Base-by-base conservation (phyloP, 2,329 filamentous ascomycete genomes). In the Aspergillus sp. region DNA sequence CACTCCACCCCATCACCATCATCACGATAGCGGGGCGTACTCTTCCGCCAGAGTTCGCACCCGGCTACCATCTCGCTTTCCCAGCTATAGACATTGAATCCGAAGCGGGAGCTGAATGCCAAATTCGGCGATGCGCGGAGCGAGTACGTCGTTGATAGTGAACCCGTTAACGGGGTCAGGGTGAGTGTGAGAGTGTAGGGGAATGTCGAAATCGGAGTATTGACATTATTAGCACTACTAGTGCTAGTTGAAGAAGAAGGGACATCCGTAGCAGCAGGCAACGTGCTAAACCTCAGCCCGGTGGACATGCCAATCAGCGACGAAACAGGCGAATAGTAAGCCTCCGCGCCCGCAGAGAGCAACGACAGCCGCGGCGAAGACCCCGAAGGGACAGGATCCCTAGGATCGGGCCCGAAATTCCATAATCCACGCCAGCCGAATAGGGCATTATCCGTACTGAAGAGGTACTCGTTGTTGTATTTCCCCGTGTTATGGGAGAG, bases 81-180 rank as follows among this genome's bases (percentile, higher is more conserved):
- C 80, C 97, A 99, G 74, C 92, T 97, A 78, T 97, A 98, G 53
- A 97, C 90, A 71, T 99, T 99, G 79, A 99, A 99, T 72, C 96
- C 92, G 79, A 98, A 94, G 53, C 90, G 88, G 21, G 92, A 96
- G 65, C 92, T 95, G 53, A 99, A 84, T 10, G 92, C 91, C 67
- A 96, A 86, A 69, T 92, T 87, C 36, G 86, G 86, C 3, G 92
- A 92, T 2, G 94, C 94, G 70, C 91, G 90, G 51, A 98, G 91
- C 0, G 95, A 91, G 74, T 99, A 99, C 15, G 88, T 96, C 38
- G 92, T 91, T 59, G 90, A 93, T 61, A 99, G 84, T 72, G 91
- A 96, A 17, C 95, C 95, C 87, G 97, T 97, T 52, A 99, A 81
- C 4, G 95, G 95, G 68, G 97, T 98, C 52, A 97, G 78, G 7